phyloP scores from a whole-genome alignment of 2,329 filamentous ascomycete species.

The Nigrograna mackinnonii region DNA sequence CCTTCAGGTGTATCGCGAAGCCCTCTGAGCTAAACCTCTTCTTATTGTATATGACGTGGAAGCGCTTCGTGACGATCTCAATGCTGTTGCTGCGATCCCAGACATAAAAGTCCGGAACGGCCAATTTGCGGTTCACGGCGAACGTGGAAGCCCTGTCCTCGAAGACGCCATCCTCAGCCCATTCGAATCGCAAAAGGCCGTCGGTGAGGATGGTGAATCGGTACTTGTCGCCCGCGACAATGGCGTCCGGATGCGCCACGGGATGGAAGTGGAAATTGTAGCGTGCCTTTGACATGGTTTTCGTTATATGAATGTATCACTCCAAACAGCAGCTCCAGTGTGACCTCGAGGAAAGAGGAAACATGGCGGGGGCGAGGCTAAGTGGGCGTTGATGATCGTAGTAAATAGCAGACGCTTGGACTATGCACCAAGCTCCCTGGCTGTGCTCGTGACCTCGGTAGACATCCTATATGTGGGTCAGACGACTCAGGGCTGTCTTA shows the following conservation, averaged over 20 bases:
- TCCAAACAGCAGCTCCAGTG: no score
- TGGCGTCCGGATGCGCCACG: conserved; percentile 48
- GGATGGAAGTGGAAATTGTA: conserved; percentile 51
- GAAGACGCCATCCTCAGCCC: conserved; percentile 62
- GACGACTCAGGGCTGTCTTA: no score
- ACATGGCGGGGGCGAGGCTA: conserved; percentile 14
- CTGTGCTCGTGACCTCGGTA: conserved; percentile 9
- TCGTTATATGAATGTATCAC: no score
- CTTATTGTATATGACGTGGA: conserved; percentile 64
- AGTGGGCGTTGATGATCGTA: conserved; percentile 4
- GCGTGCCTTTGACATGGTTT: conserved; percentile 36
- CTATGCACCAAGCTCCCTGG: conserved; percentile 1
- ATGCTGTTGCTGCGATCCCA: conserved; percentile 51
- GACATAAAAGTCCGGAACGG: conserved; percentile 53
- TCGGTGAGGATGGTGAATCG: conserved; percentile 64
- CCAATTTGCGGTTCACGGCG: conserved; percentile 58
- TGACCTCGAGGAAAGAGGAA: conserved; percentile 10
- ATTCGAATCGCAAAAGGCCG: conserved; percentile 63
- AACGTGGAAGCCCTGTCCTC: conserved; percentile 67
- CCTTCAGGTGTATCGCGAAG: conserved; percentile 51
- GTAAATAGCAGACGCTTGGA: conserved; percentile 9
- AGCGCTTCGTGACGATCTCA: conserved; percentile 59
- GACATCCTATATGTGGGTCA: background rate
- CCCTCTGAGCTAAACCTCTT: conserved; percentile 57
- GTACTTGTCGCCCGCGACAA: conserved; percentile 54